Evolutionary conservation across 441 rosid genomes (phyloP).

Genomic region (Biscutella auriculata): DNA sequence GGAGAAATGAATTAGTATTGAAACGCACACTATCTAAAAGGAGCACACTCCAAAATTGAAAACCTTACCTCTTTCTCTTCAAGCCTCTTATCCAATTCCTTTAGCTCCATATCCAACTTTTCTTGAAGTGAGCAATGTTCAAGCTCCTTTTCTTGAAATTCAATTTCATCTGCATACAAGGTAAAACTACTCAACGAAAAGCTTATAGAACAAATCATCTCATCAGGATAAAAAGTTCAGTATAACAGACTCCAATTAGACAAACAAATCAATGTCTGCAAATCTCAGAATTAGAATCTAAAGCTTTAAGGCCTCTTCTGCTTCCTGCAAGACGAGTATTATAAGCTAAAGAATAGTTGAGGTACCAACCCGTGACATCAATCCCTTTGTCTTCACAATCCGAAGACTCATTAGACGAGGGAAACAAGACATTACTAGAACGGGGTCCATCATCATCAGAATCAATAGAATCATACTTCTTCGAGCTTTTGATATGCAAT

Average conservation of each 20-base stretch:
- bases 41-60: not conserved
- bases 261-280: not conserved
- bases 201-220: not conserved
- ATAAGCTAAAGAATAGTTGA: not conserved
- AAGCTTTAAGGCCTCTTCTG: not conserved
- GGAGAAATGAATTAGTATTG: not conserved
- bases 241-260: not conserved
- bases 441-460: conserved; percentile 52
- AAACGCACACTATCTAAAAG: not conserved
- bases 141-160: conserved; percentile 62
- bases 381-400: conserved; percentile 39
- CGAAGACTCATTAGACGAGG: conserved; percentile 45
- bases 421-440: conserved; percentile 37
- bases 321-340: not conserved
- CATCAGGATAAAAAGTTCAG: not conserved
- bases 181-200: not conserved
- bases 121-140: conserved; percentile 89
- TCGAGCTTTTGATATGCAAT: conserved; percentile 38
- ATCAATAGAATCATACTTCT: conserved; percentile 36
- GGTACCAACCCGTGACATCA: conserved; percentile 44
- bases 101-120: conserved; percentile 70
- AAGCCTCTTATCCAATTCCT: conserved; percentile 78
- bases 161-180: conserved; percentile 49
- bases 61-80: conserved; percentile 77
- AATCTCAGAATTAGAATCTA: too few relatives aligned